A percentile compares a stretch with the other conserved stretches of the same genome.
Evolutionary conservation across 257 asterid species (phyloP).

Genomic region (Fraxinus pennsylvanica): DNA sequence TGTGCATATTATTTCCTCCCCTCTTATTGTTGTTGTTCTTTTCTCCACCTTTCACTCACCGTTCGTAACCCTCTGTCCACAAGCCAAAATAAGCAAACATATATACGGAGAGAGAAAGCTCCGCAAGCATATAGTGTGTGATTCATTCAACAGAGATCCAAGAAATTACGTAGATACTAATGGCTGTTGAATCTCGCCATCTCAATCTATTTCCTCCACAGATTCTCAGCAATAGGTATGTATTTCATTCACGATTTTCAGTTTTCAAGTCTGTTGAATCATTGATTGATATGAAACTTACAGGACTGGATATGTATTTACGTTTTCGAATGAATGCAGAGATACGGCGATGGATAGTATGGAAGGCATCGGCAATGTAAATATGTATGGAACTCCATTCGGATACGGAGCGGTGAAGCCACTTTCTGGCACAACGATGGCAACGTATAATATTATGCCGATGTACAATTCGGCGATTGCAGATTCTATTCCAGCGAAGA

Average conservation of each 20-base stretch:
- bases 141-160: neutral
- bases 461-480: conserved; percentile 39
- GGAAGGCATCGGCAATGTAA: conserved; percentile 38
- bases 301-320: neutral
- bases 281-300: neutral
- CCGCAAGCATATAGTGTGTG: neutral
- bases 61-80: conserved; percentile 8
- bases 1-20: conserved; percentile 16
- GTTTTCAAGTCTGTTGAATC: neutral
- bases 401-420: conserved; percentile 46
- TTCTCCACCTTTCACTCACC: conserved; percentile 31
- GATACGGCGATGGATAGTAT: conserved; percentile 36
- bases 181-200: conserved; percentile 80
- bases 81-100: neutral
- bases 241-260: neutral
- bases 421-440: conserved; percentile 34
- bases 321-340: conserved; percentile 35
- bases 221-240: conserved; percentile 48
- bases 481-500: conserved; percentile 28
- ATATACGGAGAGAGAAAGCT: neutral
- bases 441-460: conserved; percentile 42
- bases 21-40: conserved; percentile 13
- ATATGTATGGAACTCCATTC: conserved; percentile 26
- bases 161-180: conserved; percentile 4
- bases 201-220: conserved; percentile 55